Evolutionary conservation across 805 yeast species (phyloP).

Genomic region (Hemisphaericaspora nanyangensis): DNA sequence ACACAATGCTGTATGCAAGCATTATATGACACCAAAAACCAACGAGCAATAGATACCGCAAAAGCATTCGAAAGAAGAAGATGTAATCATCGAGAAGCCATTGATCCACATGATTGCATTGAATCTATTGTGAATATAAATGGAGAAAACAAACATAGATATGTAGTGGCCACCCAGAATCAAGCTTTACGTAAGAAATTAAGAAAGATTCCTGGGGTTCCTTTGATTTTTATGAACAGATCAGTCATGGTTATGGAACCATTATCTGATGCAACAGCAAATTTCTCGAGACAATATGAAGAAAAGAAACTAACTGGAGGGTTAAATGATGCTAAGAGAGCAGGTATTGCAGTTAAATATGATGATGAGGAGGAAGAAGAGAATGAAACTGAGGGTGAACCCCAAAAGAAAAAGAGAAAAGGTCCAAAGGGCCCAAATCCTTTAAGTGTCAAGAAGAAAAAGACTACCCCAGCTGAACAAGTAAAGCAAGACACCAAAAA

Average conservation of each 20-base stretch:
- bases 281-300: constrained; percentile 47
- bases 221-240: constrained; percentile 79
- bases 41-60: constrained; percentile 75
- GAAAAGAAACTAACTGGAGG: constrained; percentile 69
- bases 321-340: constrained; percentile 58
- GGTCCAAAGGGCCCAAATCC: constrained; percentile 90
- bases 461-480: constrained; percentile 18
- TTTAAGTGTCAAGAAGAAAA: constrained; percentile 78
- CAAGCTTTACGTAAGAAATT: constrained; percentile 62
- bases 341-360: constrained; percentile 33
- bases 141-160: constrained; percentile 85
- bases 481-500: constrained; percentile 11
- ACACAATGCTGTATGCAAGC: constrained; percentile 95
- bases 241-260: constrained; percentile 98
- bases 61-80: constrained; percentile 86
- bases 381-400: constrained; percentile 8
- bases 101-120: constrained; percentile 73
- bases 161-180: constrained; percentile 83
- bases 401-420: constrained; percentile 44
- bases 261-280: constrained; percentile 62
- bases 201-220: constrained; percentile 83
- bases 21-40: constrained; percentile 67
- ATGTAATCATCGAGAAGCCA: constrained; percentile 74
- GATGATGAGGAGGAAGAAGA: constrained; percentile 16
- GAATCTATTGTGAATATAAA: constrained; percentile 62